These are phyloP conservation scores for Trichaptum fuscoviolaceum DNA, from an alignment of 768 basidiomycete genomes.

Conservation along the genomic window DNA sequence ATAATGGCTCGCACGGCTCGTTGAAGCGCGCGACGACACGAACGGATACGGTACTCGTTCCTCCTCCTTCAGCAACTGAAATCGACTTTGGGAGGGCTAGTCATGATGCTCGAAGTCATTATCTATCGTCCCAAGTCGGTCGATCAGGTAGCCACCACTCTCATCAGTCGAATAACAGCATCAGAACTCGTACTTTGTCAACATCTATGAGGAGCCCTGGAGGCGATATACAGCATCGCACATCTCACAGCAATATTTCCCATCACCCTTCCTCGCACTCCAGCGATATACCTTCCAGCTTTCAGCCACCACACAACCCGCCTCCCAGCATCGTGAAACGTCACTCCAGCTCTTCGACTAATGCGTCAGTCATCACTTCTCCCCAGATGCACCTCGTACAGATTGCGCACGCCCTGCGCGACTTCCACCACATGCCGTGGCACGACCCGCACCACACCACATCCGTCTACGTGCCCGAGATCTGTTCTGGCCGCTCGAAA, in stretches of 20 bases:
- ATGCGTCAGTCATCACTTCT: not conserved
- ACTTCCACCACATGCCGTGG: constrained; percentile 4
- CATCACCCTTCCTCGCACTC: not conserved
- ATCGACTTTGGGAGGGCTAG: not conserved
- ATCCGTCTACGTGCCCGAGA: not conserved
- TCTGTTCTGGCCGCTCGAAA: not conserved
- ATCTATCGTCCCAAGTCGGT: not conserved
- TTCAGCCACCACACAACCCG: not conserved
- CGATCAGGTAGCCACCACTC: not conserved
- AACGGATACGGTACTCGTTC: not conserved
- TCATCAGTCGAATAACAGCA: not conserved
- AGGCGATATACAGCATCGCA: not conserved
- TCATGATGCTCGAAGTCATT: not conserved
- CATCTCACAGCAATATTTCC: not conserved
- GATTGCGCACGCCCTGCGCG: not conserved
- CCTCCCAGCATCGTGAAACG: not conserved
- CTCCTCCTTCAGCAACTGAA: not conserved
- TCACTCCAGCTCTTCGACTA: not conserved
- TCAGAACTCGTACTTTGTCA: not conserved
- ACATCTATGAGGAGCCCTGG: not conserved
- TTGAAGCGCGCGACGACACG: not conserved
- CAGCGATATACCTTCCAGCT: not conserved
- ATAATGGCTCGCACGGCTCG: not conserved
- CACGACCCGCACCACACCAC: not conserved
- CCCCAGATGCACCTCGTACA: not conserved